Evolutionary conservation across 2,329 filamentous ascomycete species (phyloP).

Genomic region (Nemania bipapillata): DNA sequence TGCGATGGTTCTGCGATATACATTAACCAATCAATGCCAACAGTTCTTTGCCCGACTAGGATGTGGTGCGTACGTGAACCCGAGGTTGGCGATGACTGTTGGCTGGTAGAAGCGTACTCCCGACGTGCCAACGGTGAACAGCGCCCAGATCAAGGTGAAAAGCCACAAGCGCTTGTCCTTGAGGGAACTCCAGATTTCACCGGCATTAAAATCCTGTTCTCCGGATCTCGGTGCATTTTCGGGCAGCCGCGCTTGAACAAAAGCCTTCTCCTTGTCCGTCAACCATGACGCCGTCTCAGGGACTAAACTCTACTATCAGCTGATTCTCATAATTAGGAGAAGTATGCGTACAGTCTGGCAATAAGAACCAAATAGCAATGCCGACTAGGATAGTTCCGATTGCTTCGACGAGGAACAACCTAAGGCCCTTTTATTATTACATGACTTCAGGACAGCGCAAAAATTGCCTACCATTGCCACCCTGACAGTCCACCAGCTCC

Average conservation of each 20-base stretch:
- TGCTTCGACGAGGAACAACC: constrained; percentile 59
- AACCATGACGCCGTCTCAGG: constrained; percentile 49
- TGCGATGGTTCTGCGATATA: constrained; percentile 55
- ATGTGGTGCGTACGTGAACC: constrained; percentile 54
- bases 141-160: constrained; percentile 59
- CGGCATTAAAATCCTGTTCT: constrained; percentile 55
- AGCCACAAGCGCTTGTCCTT: constrained; percentile 58
- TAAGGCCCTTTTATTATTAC: constrained; percentile 34
- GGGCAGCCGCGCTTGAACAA: constrained; percentile 57
- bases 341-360: constrained; percentile 62
- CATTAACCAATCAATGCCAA: background rate
- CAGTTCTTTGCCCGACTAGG: background rate
- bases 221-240: constrained; percentile 55
- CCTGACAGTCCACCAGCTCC: constrained; percentile 47
- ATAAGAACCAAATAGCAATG: constrained; percentile 61
- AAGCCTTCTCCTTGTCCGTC: constrained; percentile 56
- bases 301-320: constrained; percentile 38
- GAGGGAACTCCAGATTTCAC: constrained; percentile 54
- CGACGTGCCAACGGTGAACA: constrained; percentile 59
- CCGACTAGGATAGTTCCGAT: constrained; percentile 60
- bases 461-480: constrained; percentile 47
- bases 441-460: background rate
- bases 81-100: constrained; percentile 55
- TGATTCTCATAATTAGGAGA: too few species aligned
- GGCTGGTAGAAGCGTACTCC: constrained; percentile 58